Evolutionary conservation across 2,329 filamentous ascomycete genomes (phyloP), one percentile per base, ranked within the genome.

Genomic region (Phymatotrichopsis omnivora): DNA sequence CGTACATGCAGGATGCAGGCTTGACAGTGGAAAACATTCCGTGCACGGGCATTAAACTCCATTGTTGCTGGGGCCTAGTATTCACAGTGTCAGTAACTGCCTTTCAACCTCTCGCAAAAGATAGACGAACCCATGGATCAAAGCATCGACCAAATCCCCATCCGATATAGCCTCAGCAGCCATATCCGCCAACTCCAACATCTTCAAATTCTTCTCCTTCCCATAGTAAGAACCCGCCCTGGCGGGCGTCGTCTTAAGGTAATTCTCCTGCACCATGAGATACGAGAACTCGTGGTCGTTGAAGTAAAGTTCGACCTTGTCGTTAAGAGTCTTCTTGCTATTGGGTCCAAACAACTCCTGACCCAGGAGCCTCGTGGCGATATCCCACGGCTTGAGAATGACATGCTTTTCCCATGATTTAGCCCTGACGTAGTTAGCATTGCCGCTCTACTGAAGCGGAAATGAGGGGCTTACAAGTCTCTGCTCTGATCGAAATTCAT

Each of bases 321-420:
- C 89, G 61, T 96, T 96, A 27, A 98, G 68, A 0, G 85, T 93
- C 3, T 84, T 71, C 56, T 85, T 93, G 65, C 85, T 93, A 38
- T 79, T 77, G 4, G 79, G 74, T 19, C 83, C 74, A 64, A 96
- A 98, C 65, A 95, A 76, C 28, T 85, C 85, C 3, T 85, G 80
- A 20, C 76, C 85, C 5, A 98, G 75, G 61, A 98, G 85, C 67
- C 95, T 95, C 61, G 82, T 76, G 52, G 85, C 87, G 59, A 98
- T 98, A 60, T 98, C 91, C 91, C 91, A 98, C 0, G 91, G 91
- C 65, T 96, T 96, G 45, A 98, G 69, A 11, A 98, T 77, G 28
- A 96, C 79, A 61, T 96, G 87, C 67, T 98, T 98, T 68, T 98
- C 85, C 91, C 91, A 98, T 1, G 85, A 82, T 66, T 95, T 95